Conservation (phyloP, 768 basidiomycete genomes). For the Porphyrellus cyaneotinctus region DNA sequence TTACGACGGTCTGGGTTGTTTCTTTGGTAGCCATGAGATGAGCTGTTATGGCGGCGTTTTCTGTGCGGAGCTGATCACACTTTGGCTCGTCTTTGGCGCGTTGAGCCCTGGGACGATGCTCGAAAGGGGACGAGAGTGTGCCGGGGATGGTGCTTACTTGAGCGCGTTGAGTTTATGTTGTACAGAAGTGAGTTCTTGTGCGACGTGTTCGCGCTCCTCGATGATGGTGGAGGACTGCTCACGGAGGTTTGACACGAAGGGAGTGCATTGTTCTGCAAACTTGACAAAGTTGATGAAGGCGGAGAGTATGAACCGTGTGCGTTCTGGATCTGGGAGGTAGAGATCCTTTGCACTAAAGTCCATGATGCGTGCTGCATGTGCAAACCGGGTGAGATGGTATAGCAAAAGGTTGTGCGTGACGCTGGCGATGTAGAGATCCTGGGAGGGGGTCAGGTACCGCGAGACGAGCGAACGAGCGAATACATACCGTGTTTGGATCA, state of each 20-base stretch:
- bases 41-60: conserved; percentile 58
- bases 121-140: not conserved
- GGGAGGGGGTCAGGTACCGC: not conserved
- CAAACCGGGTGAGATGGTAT: conserved; percentile 72
- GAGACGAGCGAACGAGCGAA: not conserved
- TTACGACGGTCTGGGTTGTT: conserved; percentile 50
- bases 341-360: conserved; percentile 78
- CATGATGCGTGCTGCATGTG: conserved; percentile 66
- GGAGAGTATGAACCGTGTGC: conserved; percentile 73
- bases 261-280: conserved; percentile 72
- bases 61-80: conserved; percentile 53
- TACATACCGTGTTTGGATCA: conserved; percentile 52
- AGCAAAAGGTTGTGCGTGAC: conserved; percentile 61
- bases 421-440: conserved; percentile 67
- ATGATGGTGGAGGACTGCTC: conserved; percentile 54
- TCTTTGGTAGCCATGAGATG: conserved; percentile 71
- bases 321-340: conserved; percentile 63
- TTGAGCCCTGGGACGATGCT: conserved; percentile 42
- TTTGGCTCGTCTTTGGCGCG: conserved; percentile 67
- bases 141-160: conserved; percentile 41
- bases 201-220: conserved; percentile 58
- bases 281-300: conserved; percentile 93
- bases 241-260: conserved; percentile 58
- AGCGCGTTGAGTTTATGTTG: conserved; percentile 50
- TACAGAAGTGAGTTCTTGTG: conserved; percentile 44